Base-by-base conservation (phyloP, 2,329 filamentous ascomycete genomes). In the Cladophialophora exuberans region DNA sequence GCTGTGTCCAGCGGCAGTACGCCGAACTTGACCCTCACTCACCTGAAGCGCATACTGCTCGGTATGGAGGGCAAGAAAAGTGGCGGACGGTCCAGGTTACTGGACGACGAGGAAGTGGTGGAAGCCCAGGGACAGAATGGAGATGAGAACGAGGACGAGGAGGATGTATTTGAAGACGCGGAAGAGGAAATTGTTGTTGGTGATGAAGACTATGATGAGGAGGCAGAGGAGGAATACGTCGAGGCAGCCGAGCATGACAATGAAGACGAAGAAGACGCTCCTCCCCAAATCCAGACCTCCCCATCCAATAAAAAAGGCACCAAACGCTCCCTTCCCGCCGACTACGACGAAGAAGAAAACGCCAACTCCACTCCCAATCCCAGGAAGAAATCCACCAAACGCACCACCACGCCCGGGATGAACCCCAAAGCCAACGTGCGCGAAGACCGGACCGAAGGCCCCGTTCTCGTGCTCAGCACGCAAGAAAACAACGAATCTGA, bases 21-120 rank as follows among this genome's bases (percentile, higher is more conserved):
- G 20, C 54, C 56, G 18, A 64, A 64, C 30, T 46, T 65, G 22
- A 63, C 59, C 20, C 55, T 65, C 1, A 56, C 56, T 46, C 60
- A 65, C 20, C 54, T 65, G 11, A 50, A 60, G 51, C 52, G 62
- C 10, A 61, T 65, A 13, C 39, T 62, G 22, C 41, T 52, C 30
- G 64, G 62, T 11, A 59, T 65, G 10, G 59, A 57, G 20, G 62
- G 62, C 2, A 55, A 60, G 53, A 41, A 41, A 23, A 28, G 62
- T 3, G 58, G 59, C 13, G 57, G 52, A 6, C 30, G 35, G 28
- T 28, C 58, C 44, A 47, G 31, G 30, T 45, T 23, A 33, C 22
- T 42, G 39, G 22, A 42, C 39, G 22, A 56, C 38, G 42, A 41
- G 11, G 47, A 52, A 56, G 31, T 25, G 28, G 52, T 56, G 25